Evolutionary conservation across 257 asterid genomes (phyloP).

Genomic region (Ocimum tenuiflorum): DNA sequence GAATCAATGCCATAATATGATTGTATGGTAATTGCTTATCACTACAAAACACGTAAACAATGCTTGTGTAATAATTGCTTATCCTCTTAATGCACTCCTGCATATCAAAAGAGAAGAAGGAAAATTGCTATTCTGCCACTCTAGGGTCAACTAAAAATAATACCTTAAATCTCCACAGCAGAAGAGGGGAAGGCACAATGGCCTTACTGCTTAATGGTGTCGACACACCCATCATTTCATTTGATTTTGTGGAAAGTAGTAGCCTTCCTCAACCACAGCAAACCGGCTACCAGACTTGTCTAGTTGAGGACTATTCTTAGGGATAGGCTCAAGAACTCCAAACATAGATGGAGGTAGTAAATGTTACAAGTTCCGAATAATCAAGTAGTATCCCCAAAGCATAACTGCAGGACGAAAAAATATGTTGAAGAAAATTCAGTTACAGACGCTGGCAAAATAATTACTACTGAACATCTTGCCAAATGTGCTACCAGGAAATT

Average conservation of each 20-base stretch:
- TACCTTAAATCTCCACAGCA: slow-evolving; percentile 97
- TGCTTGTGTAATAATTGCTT: too few species aligned
- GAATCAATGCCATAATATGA: slow-evolving; percentile 2
- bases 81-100: background rate
- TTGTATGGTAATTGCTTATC: background rate
- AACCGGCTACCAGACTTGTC: slow-evolving; percentile 89
- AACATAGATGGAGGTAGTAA: slow-evolving; percentile 74
- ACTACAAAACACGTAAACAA: too few species aligned
- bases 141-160: background rate
- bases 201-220: slow-evolving; percentile 55
- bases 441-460: too few species aligned
- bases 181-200: slow-evolving; percentile 72
- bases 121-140: slow-evolving; percentile 5
- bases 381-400: slow-evolving; percentile 23
- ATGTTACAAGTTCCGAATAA: slow-evolving; percentile 17
- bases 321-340: slow-evolving; percentile 62
- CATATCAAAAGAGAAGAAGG: background rate
- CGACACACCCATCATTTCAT: slow-evolving; percentile 67
- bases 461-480: too few species aligned
- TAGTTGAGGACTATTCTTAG: slow-evolving; percentile 74
- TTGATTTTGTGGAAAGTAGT: slow-evolving; percentile 38
- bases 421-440: too few species aligned
- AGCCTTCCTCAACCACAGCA: slow-evolving; percentile 63
- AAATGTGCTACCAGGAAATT: too few species aligned
- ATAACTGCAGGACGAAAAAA: slow-evolving; percentile 25